Base-by-base conservation (phyloP, 192 early-diverging fungal species). In the Fimicolochytrium jonesii region DNA sequence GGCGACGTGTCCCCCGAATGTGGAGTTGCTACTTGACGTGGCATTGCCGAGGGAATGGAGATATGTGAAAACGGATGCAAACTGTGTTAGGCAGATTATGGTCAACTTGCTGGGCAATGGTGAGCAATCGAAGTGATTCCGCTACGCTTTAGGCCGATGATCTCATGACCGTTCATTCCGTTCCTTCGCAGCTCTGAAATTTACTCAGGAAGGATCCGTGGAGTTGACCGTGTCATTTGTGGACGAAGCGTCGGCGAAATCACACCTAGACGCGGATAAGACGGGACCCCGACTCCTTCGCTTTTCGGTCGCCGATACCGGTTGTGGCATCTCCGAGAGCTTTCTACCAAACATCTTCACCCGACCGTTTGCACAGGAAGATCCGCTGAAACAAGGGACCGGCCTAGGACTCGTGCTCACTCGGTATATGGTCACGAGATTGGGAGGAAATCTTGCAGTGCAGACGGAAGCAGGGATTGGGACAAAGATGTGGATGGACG, bases 231-330 rank as follows among this genome's bases (percentile, higher is more conserved):
- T 78, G 60, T 3, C 64, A 54, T 20, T 63, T 67, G 9, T 66
- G 61, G 6, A 36, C 51, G 18, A 64, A 5, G 59, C 67, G 5
- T 39, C 18, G 13, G 43, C 68, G 5, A n/a, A n/a, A n/a, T n/a
- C n/a, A n/a, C n/a, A n/a, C n/a, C n/a, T n/a, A n/a, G n/a, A n/a
- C n/a, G 50, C 56, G 22, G 37, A 39, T 39, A 11, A 11, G 9
- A 39, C 37, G 33, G n/a, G 50, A 18, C 68, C 54, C 15, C 68
- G 68, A 11, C 56, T 72, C 2, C 22, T 59, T 10, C 49, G 76
- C 26, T 77, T 80, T 28, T 72, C 75, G 11, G 72, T 80, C n/a
- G 52, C 64, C 30, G 78, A 80, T 61, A 80, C 75, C 5, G 78
- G 78, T 18, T 42, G 36, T 39, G 78, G 78, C 9, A 80, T 80